phyloP scores from a whole-genome alignment of 805 yeast genomes.

The Ascoidea rubescens region DNA sequence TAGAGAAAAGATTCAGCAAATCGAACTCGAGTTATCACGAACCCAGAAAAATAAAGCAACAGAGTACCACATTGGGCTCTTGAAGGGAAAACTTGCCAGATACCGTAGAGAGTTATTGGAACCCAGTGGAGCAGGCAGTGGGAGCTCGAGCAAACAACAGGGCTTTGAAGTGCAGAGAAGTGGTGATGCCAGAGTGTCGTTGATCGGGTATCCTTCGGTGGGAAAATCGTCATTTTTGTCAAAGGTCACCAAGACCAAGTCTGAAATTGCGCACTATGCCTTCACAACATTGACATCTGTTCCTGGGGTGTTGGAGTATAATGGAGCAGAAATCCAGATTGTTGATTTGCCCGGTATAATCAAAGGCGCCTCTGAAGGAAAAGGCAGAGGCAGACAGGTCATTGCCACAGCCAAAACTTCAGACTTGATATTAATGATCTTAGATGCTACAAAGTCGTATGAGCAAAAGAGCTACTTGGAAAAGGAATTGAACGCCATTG shows the following conservation, averaged over 20 bases:
- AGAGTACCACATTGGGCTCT: slow-evolving; percentile 87
- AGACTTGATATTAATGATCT: slow-evolving; percentile 80
- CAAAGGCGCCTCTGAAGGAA: slow-evolving; percentile 92
- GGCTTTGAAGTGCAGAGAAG: slow-evolving; percentile 92
- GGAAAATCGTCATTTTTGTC: slow-evolving; percentile 88
- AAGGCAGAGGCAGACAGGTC: slow-evolving; percentile 95
- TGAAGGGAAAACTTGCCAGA: slow-evolving; percentile 90
- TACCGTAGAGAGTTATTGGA: slow-evolving; percentile 84
- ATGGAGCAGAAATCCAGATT: slow-evolving; percentile 93
- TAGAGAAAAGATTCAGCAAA: slow-evolving; percentile 66
- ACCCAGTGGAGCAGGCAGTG: slow-evolving; percentile 60
- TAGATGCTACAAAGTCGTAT: slow-evolving; percentile 89
- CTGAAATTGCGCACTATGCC: slow-evolving; percentile 90
- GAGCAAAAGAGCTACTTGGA: slow-evolving; percentile 83
- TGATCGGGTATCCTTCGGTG: slow-evolving; percentile 95
- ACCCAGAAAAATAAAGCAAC: slow-evolving; percentile 98
- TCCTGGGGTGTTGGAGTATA: slow-evolving; percentile 88
- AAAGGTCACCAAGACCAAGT: slow-evolving; percentile 83
- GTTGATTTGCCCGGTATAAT: slow-evolving; percentile 98
- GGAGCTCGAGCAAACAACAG: slow-evolving; percentile 62
- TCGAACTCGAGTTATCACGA: slow-evolving; percentile 85
- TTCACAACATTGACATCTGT: slow-evolving; percentile 95
- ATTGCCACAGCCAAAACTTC: slow-evolving; percentile 94
- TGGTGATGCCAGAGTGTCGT: slow-evolving; percentile 91
- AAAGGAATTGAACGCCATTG: slow-evolving; percentile 83